Evolutionary conservation across 352 stramenopile species (phyloP).

Genomic region (Globisporangium rhizosaccharum): DNA sequence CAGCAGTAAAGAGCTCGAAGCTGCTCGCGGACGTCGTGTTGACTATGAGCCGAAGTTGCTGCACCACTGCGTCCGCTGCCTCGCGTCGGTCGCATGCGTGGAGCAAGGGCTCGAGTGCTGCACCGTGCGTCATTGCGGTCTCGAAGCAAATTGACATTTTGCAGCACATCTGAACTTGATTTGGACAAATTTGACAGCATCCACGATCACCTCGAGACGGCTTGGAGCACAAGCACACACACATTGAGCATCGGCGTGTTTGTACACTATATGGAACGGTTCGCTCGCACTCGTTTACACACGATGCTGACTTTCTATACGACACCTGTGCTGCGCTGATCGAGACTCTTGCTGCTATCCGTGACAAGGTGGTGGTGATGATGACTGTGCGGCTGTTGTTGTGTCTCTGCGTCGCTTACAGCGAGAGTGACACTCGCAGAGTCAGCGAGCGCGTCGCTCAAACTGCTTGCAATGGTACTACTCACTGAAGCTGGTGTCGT

Average conservation of each 20-base stretch:
- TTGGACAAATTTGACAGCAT: no score
- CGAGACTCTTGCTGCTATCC: neutral
- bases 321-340: neutral
- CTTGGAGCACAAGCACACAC: no score
- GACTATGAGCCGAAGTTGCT: neutral
- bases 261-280: no score
- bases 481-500: neutral
- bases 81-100: neutral
- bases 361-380: neutral
- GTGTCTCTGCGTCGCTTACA: no score
- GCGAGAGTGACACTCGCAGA: neutral
- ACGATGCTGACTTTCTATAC: neutral
- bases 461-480: neutral
- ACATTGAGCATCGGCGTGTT: no score
- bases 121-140: no score
- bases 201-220: no score
- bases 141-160: no score
- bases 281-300: neutral
- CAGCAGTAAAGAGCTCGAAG: slow-evolving; percentile 16
- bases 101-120: slow-evolving; percentile 3
- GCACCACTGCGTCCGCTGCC: neutral
- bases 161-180: no score
- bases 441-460: neutral
- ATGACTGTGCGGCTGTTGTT: no score
- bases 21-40: slow-evolving; percentile 1